These are phyloP conservation scores for Pichia occidentalis DNA, from an alignment of 805 yeast genomes.

Conservation along the genomic window DNA sequence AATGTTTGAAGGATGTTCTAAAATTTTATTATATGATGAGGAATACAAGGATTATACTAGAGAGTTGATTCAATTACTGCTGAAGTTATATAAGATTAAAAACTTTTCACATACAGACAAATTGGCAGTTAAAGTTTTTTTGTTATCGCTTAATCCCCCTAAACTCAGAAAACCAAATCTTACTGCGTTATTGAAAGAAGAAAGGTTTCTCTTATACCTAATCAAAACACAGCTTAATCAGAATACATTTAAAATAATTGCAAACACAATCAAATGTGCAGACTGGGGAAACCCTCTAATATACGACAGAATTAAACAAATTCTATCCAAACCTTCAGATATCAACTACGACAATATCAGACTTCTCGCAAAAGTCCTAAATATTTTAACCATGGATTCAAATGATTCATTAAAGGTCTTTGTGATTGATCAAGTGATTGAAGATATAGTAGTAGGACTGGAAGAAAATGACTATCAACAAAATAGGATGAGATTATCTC, in stretches of 20 bases:
- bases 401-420: slow-evolving; percentile 22
- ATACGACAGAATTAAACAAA: slow-evolving; percentile 24
- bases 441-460: slow-evolving; percentile 56
- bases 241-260: slow-evolving; percentile 30
- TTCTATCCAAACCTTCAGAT: slow-evolving; percentile 56
- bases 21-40: slow-evolving; percentile 49
- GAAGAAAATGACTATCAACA: slow-evolving; percentile 55
- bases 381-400: slow-evolving; percentile 25
- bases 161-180: slow-evolving; percentile 30
- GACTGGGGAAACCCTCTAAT: slow-evolving; percentile 41
- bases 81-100: slow-evolving; percentile 41
- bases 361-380: slow-evolving; percentile 43
- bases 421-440: slow-evolving; percentile 58
- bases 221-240: slow-evolving; percentile 44
- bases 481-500: slow-evolving; percentile 57
- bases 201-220: slow-evolving; percentile 42
- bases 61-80: slow-evolving; percentile 54
- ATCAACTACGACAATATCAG: slow-evolving; percentile 52
- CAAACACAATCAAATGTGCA: slow-evolving; percentile 35
- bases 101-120: slow-evolving; percentile 48
- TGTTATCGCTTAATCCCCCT: slow-evolving; percentile 53
- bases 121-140: slow-evolving; percentile 50
- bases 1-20: slow-evolving; percentile 71
- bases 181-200: slow-evolving; percentile 35
- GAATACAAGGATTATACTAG: slow-evolving; percentile 54